Conservation (phyloP, 352 stramenopile species). For the Phytophthora sp. region DNA sequence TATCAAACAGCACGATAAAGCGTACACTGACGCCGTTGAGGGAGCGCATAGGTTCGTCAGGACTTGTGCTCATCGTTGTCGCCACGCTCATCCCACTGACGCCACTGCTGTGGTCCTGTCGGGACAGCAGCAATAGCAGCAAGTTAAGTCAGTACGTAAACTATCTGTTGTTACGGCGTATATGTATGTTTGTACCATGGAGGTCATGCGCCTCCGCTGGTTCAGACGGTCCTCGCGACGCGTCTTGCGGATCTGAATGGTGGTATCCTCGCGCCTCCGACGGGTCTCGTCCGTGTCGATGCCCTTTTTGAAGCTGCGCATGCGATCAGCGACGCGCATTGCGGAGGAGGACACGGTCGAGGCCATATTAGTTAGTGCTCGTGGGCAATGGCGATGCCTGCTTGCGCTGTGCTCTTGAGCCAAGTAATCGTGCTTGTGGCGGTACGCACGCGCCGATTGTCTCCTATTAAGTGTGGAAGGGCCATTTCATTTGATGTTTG, state of each 20-base stretch:
- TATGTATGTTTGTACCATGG: slow-evolving; percentile 28
- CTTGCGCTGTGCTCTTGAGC: background rate
- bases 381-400: background rate
- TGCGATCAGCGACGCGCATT: slow-evolving; percentile 57
- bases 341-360: slow-evolving; percentile 35
- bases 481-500: background rate
- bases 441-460: slow-evolving; percentile 3
- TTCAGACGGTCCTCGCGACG: slow-evolving; percentile 87
- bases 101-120: slow-evolving; percentile 18
- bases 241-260: slow-evolving; percentile 89
- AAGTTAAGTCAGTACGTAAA: background rate
- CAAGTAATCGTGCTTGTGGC: slow-evolving; percentile 10
- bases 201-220: slow-evolving; percentile 79
- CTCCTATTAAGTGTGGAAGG: slow-evolving; percentile 2
- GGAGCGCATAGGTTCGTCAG: slow-evolving; percentile 30
- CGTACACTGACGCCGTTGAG: slow-evolving; percentile 48
- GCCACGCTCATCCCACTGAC: slow-evolving; percentile 1
- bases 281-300: slow-evolving; percentile 83
- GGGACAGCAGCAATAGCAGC: too few species aligned
- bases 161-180: background rate
- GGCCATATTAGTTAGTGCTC: slow-evolving; percentile 26
- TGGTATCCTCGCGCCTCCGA: slow-evolving; percentile 79
- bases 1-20: slow-evolving; percentile 11
- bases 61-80: slow-evolving; percentile 8
- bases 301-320: slow-evolving; percentile 90